Conservation (phyloP, 352 stramenopile genomes). For the Globisporangium spiculum region DNA sequence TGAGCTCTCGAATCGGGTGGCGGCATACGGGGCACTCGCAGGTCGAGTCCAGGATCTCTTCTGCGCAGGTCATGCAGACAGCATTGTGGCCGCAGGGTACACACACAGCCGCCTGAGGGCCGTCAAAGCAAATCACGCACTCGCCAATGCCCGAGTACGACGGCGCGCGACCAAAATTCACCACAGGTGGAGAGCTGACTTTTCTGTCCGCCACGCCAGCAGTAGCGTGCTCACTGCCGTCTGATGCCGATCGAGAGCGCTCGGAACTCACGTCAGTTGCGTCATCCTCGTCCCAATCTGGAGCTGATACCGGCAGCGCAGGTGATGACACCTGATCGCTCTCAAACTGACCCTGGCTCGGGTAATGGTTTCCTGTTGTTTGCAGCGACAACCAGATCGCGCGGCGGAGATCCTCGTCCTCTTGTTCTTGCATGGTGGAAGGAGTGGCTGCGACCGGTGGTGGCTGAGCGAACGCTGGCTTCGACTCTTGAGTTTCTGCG, state of each 20-base stretch:
- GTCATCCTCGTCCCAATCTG: slow-evolving; percentile 39
- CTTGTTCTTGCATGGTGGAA: slow-evolving; percentile 16
- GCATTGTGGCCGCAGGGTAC: slow-evolving; percentile 84
- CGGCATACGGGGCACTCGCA: slow-evolving; percentile 75
- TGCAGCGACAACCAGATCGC: slow-evolving; percentile 60
- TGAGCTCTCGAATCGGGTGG: slow-evolving; percentile 62
- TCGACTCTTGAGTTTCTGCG: slow-evolving; percentile 1
- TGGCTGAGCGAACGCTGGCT: not conserved
- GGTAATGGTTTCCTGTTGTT: slow-evolving; percentile 10
- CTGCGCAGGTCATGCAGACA: slow-evolving; percentile 74
- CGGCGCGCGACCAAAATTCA: slow-evolving; percentile 36
- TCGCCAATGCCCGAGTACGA: slow-evolving; percentile 53
- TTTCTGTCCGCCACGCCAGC: not conserved
- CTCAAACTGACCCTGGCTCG: not conserved
- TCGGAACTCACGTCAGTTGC: not conserved
- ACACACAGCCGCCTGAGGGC: slow-evolving; percentile 65
- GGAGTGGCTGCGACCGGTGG: not conserved
- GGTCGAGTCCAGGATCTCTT: slow-evolving; percentile 57
- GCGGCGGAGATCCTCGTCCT: slow-evolving; percentile 52
- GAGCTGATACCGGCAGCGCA: slow-evolving; percentile 36
- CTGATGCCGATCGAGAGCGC: not conserved
- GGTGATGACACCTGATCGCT: slow-evolving; percentile 15
- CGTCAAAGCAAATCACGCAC: slow-evolving; percentile 81
- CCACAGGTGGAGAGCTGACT: slow-evolving; percentile 13
- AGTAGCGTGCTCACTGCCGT: slow-evolving; percentile 11